Percentiles rank a stretch among this genome's conserved stretches.
Evolutionary conservation across 805 yeast genomes (phyloP).

Genomic region (Kregervanrija fluxuum): DNA sequence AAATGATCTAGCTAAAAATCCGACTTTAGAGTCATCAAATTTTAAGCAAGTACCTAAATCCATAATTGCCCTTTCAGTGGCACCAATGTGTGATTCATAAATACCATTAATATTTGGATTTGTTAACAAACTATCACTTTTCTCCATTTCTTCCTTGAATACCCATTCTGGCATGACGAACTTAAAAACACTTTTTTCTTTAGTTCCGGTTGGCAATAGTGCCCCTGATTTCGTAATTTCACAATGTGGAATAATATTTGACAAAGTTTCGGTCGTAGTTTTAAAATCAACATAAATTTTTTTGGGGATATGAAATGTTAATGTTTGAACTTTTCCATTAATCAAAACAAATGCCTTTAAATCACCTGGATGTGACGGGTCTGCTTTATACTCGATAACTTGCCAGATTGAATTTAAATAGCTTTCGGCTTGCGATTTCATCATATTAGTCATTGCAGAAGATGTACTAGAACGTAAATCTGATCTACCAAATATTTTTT

Average conservation of each 20-base stretch:
- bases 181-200: conserved; percentile 43
- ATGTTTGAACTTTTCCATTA: conserved; percentile 64
- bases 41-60: conserved; percentile 69
- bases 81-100: conserved; percentile 65
- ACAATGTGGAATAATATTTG: conserved; percentile 37
- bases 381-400: conserved; percentile 59
- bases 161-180: conserved; percentile 61
- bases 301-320: conserved; percentile 69
- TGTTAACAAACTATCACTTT: conserved; percentile 57
- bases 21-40: conserved; percentile 66
- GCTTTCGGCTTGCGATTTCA: conserved; percentile 71
- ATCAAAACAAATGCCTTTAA: conserved; percentile 65
- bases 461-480: conserved; percentile 38
- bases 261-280: conserved; percentile 26
- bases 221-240: conserved; percentile 51
- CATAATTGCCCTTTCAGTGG: conserved; percentile 69
- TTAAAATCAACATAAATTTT: conserved; percentile 63
- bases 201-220: conserved; percentile 65
- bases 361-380: conserved; percentile 58
- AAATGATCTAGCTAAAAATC: conserved; percentile 78
- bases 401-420: conserved; percentile 83
- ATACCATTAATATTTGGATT: conserved; percentile 56
- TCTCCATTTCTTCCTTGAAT: conserved; percentile 48
- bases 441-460: conserved; percentile 58
- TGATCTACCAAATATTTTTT: conserved; percentile 65